Conservation (phyloP, 2,329 filamentous ascomycete species). For the Madurella fahalii region DNA sequence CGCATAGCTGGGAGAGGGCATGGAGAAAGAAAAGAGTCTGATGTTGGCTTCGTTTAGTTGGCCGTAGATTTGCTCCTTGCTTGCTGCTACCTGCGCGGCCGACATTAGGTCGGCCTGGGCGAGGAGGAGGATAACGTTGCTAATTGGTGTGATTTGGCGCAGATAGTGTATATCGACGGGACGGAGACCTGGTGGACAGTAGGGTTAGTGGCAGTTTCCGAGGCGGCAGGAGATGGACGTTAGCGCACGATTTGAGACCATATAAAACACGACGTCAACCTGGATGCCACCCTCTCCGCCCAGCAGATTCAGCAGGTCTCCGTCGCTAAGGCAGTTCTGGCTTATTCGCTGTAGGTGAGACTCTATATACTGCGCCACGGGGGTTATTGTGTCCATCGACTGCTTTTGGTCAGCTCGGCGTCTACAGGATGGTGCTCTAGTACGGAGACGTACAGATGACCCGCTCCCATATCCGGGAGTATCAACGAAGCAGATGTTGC, state of each 20-base stretch:
- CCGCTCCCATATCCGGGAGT: conserved; percentile 61
- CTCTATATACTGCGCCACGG: conserved; percentile 68
- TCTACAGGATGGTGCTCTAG: neutral
- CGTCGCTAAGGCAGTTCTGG: conserved; percentile 62
- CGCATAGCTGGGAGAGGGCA: conserved; percentile 28
- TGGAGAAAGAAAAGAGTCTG: conserved; percentile 62
- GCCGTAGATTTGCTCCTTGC: conserved; percentile 57
- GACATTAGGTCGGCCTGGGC: conserved; percentile 70
- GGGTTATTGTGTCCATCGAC: conserved; percentile 54
- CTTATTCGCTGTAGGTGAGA: conserved; percentile 60
- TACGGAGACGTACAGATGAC: conserved; percentile 43
- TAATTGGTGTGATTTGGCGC: conserved; percentile 63
- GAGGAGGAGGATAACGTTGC: conserved; percentile 82
- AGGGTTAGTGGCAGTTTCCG: conserved; percentile 15
- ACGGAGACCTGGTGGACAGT: conserved; percentile 47
- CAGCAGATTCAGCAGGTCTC: conserved; percentile 71
- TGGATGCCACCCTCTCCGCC: conserved; percentile 78
- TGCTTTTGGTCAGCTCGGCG: conserved; percentile 24
- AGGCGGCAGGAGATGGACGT: neutral
- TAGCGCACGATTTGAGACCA: conserved; percentile 65
- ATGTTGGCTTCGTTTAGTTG: conserved; percentile 57
- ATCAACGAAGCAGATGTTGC: conserved; percentile 92
- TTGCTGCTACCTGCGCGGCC: conserved; percentile 48
- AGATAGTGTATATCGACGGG: conserved; percentile 68
- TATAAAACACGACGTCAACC: conserved; percentile 80